Evolutionary conservation across 2,329 filamentous ascomycete species (phyloP), one percentile per base, ranked within the genome.

Genomic region (Fusarium illudens): DNA sequence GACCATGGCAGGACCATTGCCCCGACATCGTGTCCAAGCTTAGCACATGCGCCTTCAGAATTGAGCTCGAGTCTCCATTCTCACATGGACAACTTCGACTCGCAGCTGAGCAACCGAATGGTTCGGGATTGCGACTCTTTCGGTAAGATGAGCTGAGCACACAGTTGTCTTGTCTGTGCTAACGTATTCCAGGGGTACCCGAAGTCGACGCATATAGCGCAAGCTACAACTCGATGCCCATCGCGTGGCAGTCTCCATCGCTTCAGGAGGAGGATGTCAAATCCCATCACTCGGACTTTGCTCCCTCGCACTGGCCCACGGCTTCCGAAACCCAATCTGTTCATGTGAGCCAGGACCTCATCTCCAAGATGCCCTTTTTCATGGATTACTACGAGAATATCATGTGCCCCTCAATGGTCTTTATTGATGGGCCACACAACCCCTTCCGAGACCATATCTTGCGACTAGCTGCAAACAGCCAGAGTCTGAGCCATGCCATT

Each of bases 371-470:
- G 82, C 90, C 92, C 69, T 96, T 92, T 79, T 90, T 97, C 75
- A 91, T 97, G 83, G 92, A 96, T 76, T 97, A 97, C 79, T 97
- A 97, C 79, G 91, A 94, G 75, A 94, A 93, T 78, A 92, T 93
- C 75, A 94, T 98, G 81, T 96, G 94, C 70, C 92, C 93, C 6
- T 93, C 93, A 62, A 92, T 97, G 79, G 94, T 97, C 52, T 92
- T 94, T 70, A 94, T 97, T 77, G 95, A 98, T 76, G 90, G 90
- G 11, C 91, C 92, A 2, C 86, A 85, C 65, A 97, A 97, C 77
- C 95, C 95, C 1, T 97, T 95, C 77, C 87, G 94, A 64, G 89
- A 90, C 72, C 91, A 96, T 75, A 89, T 97, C 58, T 84, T 97
- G 62, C 89, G 89, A 58, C 84, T 97, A 52, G 93, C 94, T 12